phyloP scores from a whole-genome alignment of 495 filamentous ascomycete genomes.

The Penicillium ucsense region DNA sequence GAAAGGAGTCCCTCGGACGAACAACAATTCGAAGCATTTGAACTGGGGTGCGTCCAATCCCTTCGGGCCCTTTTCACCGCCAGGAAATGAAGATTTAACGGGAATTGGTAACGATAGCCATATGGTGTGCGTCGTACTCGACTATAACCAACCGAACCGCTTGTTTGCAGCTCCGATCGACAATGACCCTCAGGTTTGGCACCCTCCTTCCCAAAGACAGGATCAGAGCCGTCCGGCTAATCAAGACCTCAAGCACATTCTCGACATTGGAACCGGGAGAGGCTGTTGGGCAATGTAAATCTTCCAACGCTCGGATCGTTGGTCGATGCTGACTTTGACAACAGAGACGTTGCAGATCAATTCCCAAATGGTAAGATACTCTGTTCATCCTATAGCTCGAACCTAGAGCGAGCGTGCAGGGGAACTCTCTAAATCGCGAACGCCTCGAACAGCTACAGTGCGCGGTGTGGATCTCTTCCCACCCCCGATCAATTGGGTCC shows the following conservation, averaged over 20 bases:
- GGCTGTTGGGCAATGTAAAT: constrained; percentile 18
- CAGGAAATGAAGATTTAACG: no score
- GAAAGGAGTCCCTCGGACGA: constrained; percentile 12
- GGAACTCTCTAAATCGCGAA: no score
- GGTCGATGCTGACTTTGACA: not conserved
- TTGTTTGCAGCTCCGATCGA: constrained; percentile 10
- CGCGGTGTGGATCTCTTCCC: constrained; percentile 17
- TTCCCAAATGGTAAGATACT: constrained; percentile 4
- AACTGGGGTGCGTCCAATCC: constrained; percentile 4
- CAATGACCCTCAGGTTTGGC: constrained; percentile 1
- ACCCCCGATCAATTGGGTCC: constrained; percentile 14
- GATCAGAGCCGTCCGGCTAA: not conserved
- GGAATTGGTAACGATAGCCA: not conserved
- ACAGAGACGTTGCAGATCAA: constrained; percentile 15
- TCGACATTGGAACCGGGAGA: constrained; percentile 14
- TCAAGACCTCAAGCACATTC: constrained; percentile 1
- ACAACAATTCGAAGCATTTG: constrained; percentile 12
- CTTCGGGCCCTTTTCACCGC: no score
- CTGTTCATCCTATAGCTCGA: no score
- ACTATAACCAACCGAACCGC: constrained; percentile 8
- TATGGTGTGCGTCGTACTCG: constrained; percentile 8
- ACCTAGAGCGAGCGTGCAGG: no score
- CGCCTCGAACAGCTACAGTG: constrained; percentile 6
- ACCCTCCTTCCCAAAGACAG: not conserved
- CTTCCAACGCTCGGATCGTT: not conserved